These are phyloP conservation scores for Areca catechu DNA, from an alignment of 176 grass and related monocot species.

Conservation along the genomic window DNA sequence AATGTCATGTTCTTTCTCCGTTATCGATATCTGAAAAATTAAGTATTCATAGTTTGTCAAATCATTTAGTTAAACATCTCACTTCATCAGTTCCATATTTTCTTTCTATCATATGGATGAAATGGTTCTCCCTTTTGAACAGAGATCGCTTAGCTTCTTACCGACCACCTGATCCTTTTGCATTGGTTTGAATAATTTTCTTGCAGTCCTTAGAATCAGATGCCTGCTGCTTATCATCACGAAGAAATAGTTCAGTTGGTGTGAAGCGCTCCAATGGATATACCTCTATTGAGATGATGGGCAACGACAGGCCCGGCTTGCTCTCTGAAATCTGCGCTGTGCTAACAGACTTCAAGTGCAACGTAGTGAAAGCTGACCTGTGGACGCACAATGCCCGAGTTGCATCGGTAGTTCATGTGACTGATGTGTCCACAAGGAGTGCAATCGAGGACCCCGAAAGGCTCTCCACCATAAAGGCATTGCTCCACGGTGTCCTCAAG, in stretches of 20 bases:
- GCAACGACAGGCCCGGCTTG: slow-evolving; percentile 43
- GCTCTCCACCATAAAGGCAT: slow-evolving; percentile 28
- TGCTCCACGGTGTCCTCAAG: slow-evolving; percentile 37
- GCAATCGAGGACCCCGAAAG: slow-evolving; percentile 15
- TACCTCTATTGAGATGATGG: slow-evolving; percentile 35
- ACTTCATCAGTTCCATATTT: too few relatives aligned
- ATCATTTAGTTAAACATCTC: too few relatives aligned
- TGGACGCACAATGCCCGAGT: slow-evolving; percentile 50
- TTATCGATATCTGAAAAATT: too few relatives aligned
- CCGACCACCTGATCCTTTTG: too few relatives aligned
- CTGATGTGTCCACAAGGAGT: slow-evolving; percentile 30
- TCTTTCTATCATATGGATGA: too few relatives aligned
- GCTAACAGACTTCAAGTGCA: slow-evolving; percentile 37
- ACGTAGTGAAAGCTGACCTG: slow-evolving; percentile 38
- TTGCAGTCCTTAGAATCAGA: slow-evolving; percentile 42
- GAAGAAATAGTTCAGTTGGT: neutral
- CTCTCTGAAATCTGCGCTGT: slow-evolving; percentile 53
- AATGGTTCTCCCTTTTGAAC: too few relatives aligned
- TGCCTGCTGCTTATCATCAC: slow-evolving; percentile 1
- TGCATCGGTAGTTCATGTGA: slow-evolving; percentile 39
- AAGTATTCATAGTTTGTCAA: too few relatives aligned
- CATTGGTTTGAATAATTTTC: neutral
- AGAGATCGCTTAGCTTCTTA: too few relatives aligned
- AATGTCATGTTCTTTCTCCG: too few relatives aligned
- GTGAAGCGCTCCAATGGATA: neutral